Percentiles rank a stretch among this genome's conserved stretches.
These are phyloP conservation scores for Amanita subjunquillea DNA, from an alignment of 768 basidiomycete genomes.

Conservation along the genomic window DNA sequence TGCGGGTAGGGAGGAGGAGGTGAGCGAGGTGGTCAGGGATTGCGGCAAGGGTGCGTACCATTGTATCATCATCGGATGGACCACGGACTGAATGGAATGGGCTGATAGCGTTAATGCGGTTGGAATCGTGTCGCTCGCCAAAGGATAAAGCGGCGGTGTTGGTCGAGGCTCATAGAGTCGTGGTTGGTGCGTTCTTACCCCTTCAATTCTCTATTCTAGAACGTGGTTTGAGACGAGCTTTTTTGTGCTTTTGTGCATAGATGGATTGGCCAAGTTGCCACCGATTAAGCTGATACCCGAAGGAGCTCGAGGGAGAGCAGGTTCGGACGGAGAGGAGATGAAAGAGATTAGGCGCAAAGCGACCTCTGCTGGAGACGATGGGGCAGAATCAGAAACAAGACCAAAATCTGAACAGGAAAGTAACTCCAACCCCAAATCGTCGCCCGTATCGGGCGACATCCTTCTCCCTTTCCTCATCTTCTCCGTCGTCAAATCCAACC, in stretches of 20 bases:
- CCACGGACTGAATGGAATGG: too few species aligned
- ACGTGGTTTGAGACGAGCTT: neutral
- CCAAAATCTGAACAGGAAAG: slow-evolving; percentile 6
- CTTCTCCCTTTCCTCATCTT: slow-evolving; percentile 92
- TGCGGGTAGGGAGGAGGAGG: slow-evolving; percentile 37
- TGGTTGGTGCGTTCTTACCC: slow-evolving; percentile 55
- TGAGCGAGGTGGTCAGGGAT: slow-evolving; percentile 69
- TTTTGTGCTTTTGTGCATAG: slow-evolving; percentile 21
- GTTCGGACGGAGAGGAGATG: neutral
- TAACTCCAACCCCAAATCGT: slow-evolving; percentile 18
- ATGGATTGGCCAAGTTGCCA: slow-evolving; percentile 66
- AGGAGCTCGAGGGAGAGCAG: slow-evolving; percentile 19
- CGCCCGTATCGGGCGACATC: slow-evolving; percentile 74
- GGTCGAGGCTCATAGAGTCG: slow-evolving; percentile 74
- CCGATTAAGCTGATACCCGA: slow-evolving; percentile 68
- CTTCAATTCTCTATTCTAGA: neutral
- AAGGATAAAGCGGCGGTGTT: slow-evolving; percentile 72
- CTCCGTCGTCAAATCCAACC: slow-evolving; percentile 89
- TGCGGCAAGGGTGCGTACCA: slow-evolving; percentile 33
- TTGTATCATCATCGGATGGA: neutral
- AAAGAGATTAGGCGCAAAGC: neutral
- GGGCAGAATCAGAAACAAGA: slow-evolving; percentile 8
- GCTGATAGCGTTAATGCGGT: slow-evolving; percentile 21
- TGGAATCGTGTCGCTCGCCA: slow-evolving; percentile 43
- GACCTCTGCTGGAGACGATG: neutral